These are phyloP conservation scores for Fraxinus nigra DNA, from an alignment of 305 asterid genomes.

Conservation along the genomic window DNA sequence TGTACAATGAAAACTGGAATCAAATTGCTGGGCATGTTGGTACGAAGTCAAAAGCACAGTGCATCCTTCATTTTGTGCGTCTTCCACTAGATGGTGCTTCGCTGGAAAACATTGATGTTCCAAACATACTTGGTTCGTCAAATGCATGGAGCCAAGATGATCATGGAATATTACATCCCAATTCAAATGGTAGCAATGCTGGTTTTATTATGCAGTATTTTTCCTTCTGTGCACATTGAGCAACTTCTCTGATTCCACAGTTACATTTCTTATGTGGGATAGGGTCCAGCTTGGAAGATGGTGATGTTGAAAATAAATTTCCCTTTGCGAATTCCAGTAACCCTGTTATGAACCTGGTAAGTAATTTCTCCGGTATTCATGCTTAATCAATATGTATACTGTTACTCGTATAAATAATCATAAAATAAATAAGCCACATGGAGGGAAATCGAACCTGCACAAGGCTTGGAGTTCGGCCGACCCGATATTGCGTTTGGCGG, in stretches of 20 bases:
- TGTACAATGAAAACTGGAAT: slow-evolving; percentile 79
- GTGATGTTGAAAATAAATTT: slow-evolving; percentile 52
- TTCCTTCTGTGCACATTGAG: slow-evolving; percentile 8
- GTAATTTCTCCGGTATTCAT: slow-evolving; percentile 19
- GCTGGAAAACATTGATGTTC: slow-evolving; percentile 63
- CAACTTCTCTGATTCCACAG: slow-evolving; percentile 12
- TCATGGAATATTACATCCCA: slow-evolving; percentile 40
- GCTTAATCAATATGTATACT: slow-evolving; percentile 1
- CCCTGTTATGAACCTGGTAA: slow-evolving; percentile 87
- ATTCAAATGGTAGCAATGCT: slow-evolving; percentile 51
- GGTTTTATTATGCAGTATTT: slow-evolving; percentile 27
- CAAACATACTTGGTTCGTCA: slow-evolving; percentile 56
- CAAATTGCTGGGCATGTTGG: slow-evolving; percentile 92
- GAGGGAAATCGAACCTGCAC: too few relatives aligned
- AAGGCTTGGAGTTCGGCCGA: too few relatives aligned
- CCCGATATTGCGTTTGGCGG: too few relatives aligned
- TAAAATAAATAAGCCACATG: too few relatives aligned
- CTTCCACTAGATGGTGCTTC: slow-evolving; percentile 65
- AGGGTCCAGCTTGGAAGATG: slow-evolving; percentile 52
- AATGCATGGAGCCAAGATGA: slow-evolving; percentile 38
- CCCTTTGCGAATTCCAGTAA: slow-evolving; percentile 72
- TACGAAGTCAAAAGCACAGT: slow-evolving; percentile 90
- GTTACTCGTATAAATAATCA: too few relatives aligned
- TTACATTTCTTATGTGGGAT: slow-evolving; percentile 29
- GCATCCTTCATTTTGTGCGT: slow-evolving; percentile 90